These are phyloP conservation scores for Cyclotella choctawhatcheeana DNA, from an alignment of 108 stramenopile species.

Conservation along the genomic window DNA sequence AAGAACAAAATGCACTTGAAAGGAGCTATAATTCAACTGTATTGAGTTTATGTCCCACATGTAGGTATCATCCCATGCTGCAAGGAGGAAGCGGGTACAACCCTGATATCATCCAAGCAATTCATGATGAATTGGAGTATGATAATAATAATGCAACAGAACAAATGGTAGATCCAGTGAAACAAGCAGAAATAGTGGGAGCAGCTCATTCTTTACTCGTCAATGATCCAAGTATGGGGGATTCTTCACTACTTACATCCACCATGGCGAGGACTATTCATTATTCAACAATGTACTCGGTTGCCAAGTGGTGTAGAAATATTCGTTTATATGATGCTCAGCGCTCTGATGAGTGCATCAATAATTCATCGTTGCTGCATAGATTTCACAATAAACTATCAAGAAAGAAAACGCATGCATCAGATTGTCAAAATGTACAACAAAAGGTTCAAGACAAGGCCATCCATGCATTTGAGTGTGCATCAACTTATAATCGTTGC, in stretches of 20 bases:
- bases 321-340: not conserved
- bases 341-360: not conserved
- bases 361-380: constrained; percentile 32
- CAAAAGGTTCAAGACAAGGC: constrained; percentile 39
- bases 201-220: constrained; percentile 31
- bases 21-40: constrained; percentile 18
- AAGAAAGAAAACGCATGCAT: not conserved
- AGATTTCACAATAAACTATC: constrained; percentile 21
- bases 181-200: constrained; percentile 19
- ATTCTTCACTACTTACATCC: not conserved
- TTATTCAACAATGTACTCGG: constrained; percentile 39
- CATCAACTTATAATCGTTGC: constrained; percentile 62
- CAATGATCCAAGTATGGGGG: not conserved
- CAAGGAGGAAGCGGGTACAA: constrained; percentile 21
- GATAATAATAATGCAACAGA: not conserved
- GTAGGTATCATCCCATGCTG: constrained; percentile 42
- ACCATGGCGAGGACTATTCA: constrained; percentile 26
- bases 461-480: constrained; percentile 51
- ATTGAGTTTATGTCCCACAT: constrained; percentile 37
- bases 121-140: constrained; percentile 24
- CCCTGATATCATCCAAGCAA: constrained; percentile 11
- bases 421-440: not conserved
- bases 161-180: constrained; percentile 8
- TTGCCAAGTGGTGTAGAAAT: constrained; percentile 52
- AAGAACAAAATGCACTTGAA: not conserved